A percentile compares a stretch with the other conserved stretches of the same genome.
These are phyloP conservation scores for Albophoma yamanashiensis DNA, from an alignment of 2,329 filamentous ascomycete species.

Conservation along the genomic window DNA sequence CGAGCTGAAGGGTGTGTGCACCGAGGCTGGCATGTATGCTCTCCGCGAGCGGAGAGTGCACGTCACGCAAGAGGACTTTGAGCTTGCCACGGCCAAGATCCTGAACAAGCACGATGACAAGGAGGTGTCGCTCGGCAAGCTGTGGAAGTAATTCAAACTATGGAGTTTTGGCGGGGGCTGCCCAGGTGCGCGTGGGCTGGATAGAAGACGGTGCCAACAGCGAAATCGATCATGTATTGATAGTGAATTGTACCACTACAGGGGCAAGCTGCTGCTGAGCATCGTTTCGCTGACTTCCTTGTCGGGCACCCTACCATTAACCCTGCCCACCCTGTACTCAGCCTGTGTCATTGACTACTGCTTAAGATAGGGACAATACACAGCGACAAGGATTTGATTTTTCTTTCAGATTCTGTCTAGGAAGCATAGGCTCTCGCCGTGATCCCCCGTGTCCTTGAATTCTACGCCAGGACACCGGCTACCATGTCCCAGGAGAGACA, in stretches of 20 bases:
- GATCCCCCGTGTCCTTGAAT: no score
- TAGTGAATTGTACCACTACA: neutral
- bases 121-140: conserved; percentile 80
- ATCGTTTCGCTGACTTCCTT: neutral
- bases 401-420: no score
- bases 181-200: neutral
- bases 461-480: no score
- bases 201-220: neutral
- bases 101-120: conserved; percentile 99
- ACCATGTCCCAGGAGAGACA: no score
- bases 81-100: conserved; percentile 96
- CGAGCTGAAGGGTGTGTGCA: conserved; percentile 97
- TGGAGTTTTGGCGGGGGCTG: neutral
- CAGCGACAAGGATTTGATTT: no score
- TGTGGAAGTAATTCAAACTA: conserved; percentile 41
- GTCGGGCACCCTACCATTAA: neutral
- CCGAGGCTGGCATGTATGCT: conserved; percentile 97
- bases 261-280: neutral
- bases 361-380: neutral
- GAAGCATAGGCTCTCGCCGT: no score
- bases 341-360: neutral
- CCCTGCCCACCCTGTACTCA: neutral
- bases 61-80: conserved; percentile 98
- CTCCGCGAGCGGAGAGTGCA: conserved; percentile 91
- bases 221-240: neutral